These are phyloP conservation scores for Eucalyptus cloeziana DNA, from an alignment of 345 rosid species.

Conservation along the genomic window DNA sequence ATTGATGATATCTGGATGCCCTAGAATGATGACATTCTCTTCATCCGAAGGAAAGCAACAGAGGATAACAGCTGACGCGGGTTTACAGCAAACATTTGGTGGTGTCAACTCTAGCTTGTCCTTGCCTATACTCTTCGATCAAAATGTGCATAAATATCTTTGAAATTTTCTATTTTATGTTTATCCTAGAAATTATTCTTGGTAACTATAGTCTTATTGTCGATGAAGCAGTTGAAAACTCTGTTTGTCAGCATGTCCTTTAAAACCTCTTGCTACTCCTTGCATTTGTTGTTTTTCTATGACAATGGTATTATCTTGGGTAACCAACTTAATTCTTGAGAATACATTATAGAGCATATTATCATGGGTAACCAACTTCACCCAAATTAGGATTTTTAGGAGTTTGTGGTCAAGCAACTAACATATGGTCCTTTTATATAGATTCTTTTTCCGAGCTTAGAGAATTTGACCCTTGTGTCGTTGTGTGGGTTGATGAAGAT, in stretches of 20 bases:
- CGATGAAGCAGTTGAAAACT: background rate
- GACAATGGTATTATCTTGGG: background rate
- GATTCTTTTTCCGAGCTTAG: background rate
- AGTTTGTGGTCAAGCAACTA: background rate
- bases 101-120: background rate
- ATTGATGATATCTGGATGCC: background rate
- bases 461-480: background rate
- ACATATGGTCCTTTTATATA: background rate
- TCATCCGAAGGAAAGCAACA: background rate
- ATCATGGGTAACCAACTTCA: background rate
- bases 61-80: rapidly evolving
- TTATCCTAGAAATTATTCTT: background rate
- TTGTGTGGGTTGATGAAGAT: background rate
- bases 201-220: background rate
- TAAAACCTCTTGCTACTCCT: background rate
- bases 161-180: background rate
- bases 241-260: background rate
- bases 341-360: background rate
- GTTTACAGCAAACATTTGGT: background rate
- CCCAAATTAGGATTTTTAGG: background rate
- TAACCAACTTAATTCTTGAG: background rate
- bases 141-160: background rate
- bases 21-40: background rate
- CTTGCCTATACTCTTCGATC: background rate
- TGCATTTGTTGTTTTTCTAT: background rate